Conservation (phyloP, 23 red algal genomes). For the Gracilariopsis chorda region DNA sequence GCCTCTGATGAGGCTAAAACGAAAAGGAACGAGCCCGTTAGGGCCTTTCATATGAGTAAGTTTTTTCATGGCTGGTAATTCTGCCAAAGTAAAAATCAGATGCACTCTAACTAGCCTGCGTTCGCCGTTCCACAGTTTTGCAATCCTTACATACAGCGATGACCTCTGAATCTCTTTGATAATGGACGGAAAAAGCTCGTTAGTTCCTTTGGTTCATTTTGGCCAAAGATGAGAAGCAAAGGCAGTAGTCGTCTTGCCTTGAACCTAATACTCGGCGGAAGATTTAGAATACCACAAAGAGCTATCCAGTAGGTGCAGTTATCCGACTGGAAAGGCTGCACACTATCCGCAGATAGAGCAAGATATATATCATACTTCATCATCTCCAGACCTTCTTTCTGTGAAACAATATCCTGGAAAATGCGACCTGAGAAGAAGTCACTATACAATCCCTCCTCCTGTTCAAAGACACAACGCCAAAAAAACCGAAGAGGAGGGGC, state of each 20-base stretch:
- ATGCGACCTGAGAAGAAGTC: background rate
- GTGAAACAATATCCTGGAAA: no score
- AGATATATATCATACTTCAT: slow-evolving; percentile 35
- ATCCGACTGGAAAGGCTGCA: background rate
- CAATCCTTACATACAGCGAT: background rate
- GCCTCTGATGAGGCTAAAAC: background rate
- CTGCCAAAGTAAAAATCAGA: background rate
- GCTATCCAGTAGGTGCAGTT: background rate
- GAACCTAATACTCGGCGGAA: background rate
- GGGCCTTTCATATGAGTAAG: background rate
- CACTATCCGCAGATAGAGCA: background rate
- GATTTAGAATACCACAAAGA: background rate
- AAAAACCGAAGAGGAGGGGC: background rate
- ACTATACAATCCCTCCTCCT: background rate
- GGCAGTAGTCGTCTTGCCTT: background rate
- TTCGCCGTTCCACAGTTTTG: background rate
- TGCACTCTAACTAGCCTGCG: background rate
- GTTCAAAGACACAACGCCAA: background rate
- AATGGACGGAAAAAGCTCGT: background rate
- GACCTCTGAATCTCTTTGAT: background rate
- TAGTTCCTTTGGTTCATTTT: background rate
- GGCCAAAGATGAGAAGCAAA: background rate
- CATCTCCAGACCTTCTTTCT: no score
- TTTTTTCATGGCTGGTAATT: background rate
- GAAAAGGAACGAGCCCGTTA: background rate